Evolutionary conservation across 2,329 filamentous ascomycete genomes (phyloP), one percentile per base, ranked within the genome.

Genomic region (Fusarium buharicum): DNA sequence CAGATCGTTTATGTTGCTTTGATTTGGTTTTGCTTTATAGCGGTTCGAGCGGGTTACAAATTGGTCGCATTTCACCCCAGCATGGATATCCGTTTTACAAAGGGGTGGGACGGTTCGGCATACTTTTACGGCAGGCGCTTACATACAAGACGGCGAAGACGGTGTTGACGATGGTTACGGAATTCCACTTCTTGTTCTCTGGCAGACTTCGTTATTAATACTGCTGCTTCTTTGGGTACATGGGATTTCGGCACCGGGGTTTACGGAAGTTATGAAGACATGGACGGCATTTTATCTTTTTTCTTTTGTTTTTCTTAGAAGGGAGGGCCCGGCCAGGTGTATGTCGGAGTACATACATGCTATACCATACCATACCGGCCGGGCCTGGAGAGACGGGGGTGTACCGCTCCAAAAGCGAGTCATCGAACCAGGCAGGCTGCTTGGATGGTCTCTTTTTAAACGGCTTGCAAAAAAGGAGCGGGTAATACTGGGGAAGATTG

Each of bases 151-250:
- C 55, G 59, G 63, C 54, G 59, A 59, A 63, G 64, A 55, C 31
- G 66, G 70, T 73, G 70, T 74, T 74, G 61, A 69, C 67, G 66
- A 70, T 66, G 61, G 67, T 68, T 70, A 70, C 60, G 69, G 70
- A 64, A 69, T 68, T 61, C 62, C 51, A 62, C 67, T 59, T 64
- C 63, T 66, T 54, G 64, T 50, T 64, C 60, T 62, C 57, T 64
- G 57, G 62, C 55, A 70, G 65, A 67, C 57, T 50, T 60, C 47
- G 55, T 60, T 69, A 56, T 50, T 68, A 62, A 63, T 65, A 53
- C 50, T 54, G 58, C 62, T 71, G 50, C 55, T 67, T 67, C 48
- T 64, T 67, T 69, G 59, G 68, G 57, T 69, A 67, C 54, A 58
- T 55, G 64, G 69, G 65, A 55, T 63, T 66, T 51, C 59, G 65